These are phyloP conservation scores for Lycium ferocissimum DNA, from an alignment of 257 asterid species.

Conservation along the genomic window DNA sequence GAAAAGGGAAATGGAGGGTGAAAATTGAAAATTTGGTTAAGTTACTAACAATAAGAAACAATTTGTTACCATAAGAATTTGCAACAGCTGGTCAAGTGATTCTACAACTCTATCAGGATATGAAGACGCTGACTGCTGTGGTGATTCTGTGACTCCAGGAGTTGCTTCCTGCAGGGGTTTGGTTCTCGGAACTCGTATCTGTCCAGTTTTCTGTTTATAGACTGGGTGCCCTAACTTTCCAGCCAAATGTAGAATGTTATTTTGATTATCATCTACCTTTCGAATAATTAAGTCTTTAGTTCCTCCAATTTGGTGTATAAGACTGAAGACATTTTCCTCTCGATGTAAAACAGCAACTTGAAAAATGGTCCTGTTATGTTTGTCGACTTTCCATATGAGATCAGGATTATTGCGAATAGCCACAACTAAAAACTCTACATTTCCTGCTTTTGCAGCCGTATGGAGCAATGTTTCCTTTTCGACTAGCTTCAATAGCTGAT, in stretches of 20 bases:
- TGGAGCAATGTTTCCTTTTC: neutral
- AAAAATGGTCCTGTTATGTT: neutral
- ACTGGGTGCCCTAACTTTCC: conserved; percentile 16
- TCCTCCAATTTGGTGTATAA: too few relatives aligned
- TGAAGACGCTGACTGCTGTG: neutral
- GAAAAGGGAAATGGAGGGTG: neutral
- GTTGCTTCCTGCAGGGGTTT: too few relatives aligned
- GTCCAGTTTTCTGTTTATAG: too few relatives aligned
- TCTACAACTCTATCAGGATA: neutral
- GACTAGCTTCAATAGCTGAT: too few relatives aligned
- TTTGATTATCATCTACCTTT: neutral
- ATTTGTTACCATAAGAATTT: neutral
- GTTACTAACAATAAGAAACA: neutral
- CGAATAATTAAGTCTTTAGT: too few relatives aligned
- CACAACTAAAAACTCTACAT: conserved; percentile 36
- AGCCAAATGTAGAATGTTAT: conserved; percentile 46
- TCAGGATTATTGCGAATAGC: conserved; percentile 31
- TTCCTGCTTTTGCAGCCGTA: conserved; percentile 37
- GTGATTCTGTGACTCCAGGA: too few relatives aligned
- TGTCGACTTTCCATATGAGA: conserved; percentile 36
- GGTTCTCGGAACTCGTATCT: too few relatives aligned
- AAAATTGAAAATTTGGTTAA: too few relatives aligned
- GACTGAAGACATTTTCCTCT: conserved; percentile 28
- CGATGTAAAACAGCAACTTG: conserved; percentile 40
- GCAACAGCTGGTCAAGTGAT: conserved; percentile 31